Conservation (phyloP, 306 rosid genomes). For the Vicia sativa region DNA sequence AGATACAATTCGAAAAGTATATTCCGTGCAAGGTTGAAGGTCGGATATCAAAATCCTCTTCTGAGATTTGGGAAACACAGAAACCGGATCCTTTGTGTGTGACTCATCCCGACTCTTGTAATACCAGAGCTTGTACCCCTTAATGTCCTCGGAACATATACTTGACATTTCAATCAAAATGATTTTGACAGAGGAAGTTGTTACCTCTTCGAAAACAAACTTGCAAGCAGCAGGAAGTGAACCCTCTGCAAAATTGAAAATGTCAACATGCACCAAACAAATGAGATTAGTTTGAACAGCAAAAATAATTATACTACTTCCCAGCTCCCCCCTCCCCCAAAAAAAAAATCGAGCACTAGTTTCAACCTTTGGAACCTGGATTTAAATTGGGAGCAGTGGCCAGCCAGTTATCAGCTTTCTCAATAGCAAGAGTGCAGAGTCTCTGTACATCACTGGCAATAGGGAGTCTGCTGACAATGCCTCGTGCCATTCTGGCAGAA, state of each 20-base stretch:
- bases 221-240: constrained; percentile 98
- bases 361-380: constrained; percentile 65
- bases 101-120: constrained; percentile 68
- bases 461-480: constrained; percentile 94
- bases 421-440: constrained; percentile 83
- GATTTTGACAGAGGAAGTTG: constrained; percentile 71
- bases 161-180: constrained; percentile 72
- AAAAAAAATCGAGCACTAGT: constrained; percentile 11
- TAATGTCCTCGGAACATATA: constrained; percentile 52
- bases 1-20: constrained; percentile 80
- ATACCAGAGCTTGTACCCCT: constrained; percentile 98
- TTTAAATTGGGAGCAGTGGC: constrained; percentile 51
- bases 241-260: constrained; percentile 62
- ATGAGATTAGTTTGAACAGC: constrained; percentile 30
- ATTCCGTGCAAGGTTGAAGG: constrained; percentile 87
- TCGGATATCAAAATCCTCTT: constrained; percentile 87
- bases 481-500: constrained; percentile 90
- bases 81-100: constrained; percentile 68
- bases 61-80: constrained; percentile 79
- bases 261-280: constrained; percentile 29
- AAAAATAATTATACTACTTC: constrained; percentile 21
- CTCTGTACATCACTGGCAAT: constrained; percentile 78
- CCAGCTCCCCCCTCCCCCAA: neutral
- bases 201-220: constrained; percentile 87
- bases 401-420: constrained; percentile 82